A percentile compares a stretch with the other conserved stretches of the same genome.
Conservation (phyloP, 148 eudicot species). For the Polygonum aviculare region DNA sequence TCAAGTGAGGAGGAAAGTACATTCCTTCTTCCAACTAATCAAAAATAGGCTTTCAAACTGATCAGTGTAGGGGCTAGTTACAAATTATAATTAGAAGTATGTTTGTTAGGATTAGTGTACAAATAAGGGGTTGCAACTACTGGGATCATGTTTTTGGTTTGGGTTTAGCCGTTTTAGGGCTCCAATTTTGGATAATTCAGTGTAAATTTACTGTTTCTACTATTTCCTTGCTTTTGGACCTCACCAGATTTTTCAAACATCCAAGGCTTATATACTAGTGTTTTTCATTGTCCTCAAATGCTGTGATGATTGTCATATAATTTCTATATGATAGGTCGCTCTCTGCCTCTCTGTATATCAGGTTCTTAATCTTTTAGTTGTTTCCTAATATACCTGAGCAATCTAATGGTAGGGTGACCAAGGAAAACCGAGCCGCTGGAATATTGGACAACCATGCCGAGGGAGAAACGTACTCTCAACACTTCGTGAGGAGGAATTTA, state of each 20-base stretch:
- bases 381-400: neutral
- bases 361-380: neutral
- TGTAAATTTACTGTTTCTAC: neutral
- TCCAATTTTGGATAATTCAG: neutral
- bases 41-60: neutral
- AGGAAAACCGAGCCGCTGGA: constrained; percentile 58
- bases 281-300: neutral
- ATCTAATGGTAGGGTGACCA: constrained; percentile 33
- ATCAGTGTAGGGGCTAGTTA: neutral
- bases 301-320: neutral
- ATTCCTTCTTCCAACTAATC: neutral
- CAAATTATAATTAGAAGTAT: neutral
- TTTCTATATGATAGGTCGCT: no score
- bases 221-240: neutral
- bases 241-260: neutral
- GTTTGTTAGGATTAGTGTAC: neutral
- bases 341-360: neutral
- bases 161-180: neutral
- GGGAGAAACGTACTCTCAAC: constrained; percentile 49
- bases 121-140: neutral
- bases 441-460: constrained; percentile 50
- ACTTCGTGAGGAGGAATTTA: constrained; percentile 41
- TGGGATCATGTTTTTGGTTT: no score
- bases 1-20: no score
- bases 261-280: neutral